Conservation (phyloP, 768 basidiomycete species). For the Kwoniella sp. region DNA sequence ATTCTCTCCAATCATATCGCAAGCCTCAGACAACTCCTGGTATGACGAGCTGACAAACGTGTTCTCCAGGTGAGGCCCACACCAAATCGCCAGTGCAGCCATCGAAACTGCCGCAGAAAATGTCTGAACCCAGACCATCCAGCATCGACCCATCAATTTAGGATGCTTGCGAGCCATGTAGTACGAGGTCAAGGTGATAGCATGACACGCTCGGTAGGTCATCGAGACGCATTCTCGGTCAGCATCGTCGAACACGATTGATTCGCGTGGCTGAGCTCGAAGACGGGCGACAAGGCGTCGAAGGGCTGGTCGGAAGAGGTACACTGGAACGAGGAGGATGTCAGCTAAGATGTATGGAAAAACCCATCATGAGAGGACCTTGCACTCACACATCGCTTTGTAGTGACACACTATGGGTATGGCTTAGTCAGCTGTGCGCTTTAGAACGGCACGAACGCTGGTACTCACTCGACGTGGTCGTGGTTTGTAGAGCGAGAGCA, state of each 20-base stretch:
- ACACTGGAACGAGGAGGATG: slow-evolving; percentile 21
- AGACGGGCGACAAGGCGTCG: slow-evolving; percentile 41
- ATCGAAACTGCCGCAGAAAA: slow-evolving; percentile 50
- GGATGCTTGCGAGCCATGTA: slow-evolving; percentile 46
- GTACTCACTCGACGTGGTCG: slow-evolving; percentile 30
- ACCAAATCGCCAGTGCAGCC: slow-evolving; percentile 49
- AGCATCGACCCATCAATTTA: slow-evolving; percentile 35
- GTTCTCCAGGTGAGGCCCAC: slow-evolving; percentile 41
- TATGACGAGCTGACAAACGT: slow-evolving; percentile 39
- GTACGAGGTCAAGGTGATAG: slow-evolving; percentile 38
- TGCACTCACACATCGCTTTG: slow-evolving; percentile 39
- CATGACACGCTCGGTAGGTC: slow-evolving; percentile 44
- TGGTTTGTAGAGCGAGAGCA: slow-evolving; percentile 19
- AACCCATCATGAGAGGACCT: neutral
- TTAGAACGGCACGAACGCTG: neutral
- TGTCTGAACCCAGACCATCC: slow-evolving; percentile 50
- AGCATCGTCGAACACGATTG: slow-evolving; percentile 22
- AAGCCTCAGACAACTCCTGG: slow-evolving; percentile 38
- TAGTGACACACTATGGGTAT: slow-evolving; percentile 41
- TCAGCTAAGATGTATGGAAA: neutral
- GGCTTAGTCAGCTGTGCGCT: neutral
- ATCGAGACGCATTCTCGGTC: slow-evolving; percentile 35
- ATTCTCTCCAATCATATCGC: slow-evolving; percentile 45
- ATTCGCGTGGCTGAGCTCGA: slow-evolving; percentile 16
- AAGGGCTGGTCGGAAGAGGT: slow-evolving; percentile 44